phyloP scores from a whole-genome alignment of 768 basidiomycete genomes.

The Lactarius deliciosus region DNA sequence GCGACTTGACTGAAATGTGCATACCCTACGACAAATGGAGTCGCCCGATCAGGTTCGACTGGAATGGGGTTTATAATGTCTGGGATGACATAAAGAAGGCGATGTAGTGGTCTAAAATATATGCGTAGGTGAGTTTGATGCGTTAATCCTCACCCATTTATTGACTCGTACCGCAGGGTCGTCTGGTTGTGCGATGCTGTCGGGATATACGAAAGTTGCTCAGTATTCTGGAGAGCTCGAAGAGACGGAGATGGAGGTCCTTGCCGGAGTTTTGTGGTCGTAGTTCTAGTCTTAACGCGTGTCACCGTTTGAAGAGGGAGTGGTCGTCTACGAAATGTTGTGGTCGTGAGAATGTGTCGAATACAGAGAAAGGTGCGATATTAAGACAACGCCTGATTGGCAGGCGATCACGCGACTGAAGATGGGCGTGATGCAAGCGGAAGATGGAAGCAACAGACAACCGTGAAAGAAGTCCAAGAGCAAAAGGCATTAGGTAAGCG shows the following conservation, averaged over 20 bases:
- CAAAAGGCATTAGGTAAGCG: no score
- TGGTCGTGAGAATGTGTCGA: no score
- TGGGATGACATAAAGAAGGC: not conserved
- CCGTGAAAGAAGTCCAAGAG: no score
- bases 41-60: not conserved
- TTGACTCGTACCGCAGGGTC: not conserved
- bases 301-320: no score
- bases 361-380: no score
- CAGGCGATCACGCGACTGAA: no score
- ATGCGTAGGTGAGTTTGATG: not conserved
- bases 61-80: not conserved
- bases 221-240: not conserved
- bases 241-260: not conserved
- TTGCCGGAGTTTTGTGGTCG: no score
- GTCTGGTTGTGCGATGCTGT: no score
- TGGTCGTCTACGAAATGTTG: no score
- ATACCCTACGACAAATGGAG: not conserved
- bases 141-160: not conserved
- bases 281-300: no score
- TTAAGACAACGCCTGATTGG: no score
- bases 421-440: not conserved
- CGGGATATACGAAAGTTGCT: not conserved
- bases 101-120: not conserved
- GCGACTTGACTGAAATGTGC: not conserved
- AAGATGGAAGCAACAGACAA: not conserved